These are phyloP conservation scores for Xylaria palmicola DNA, from an alignment of 495 filamentous ascomycete species.

Conservation along the genomic window DNA sequence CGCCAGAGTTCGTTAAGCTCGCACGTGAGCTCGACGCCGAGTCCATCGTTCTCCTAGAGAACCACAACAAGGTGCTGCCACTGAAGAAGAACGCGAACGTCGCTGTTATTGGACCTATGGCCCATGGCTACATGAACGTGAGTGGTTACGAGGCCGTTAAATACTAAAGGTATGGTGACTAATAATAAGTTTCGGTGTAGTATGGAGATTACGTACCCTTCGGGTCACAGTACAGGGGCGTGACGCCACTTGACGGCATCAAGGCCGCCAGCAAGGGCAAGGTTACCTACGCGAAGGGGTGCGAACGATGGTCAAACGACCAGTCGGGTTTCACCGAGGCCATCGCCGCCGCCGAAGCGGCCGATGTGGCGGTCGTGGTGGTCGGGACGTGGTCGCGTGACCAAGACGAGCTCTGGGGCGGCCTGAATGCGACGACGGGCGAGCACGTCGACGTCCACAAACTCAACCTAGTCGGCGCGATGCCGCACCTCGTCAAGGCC, in stretches of 20 bases:
- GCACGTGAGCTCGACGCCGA: conserved; percentile 63
- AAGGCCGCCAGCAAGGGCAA: conserved; percentile 54
- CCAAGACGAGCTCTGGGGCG: conserved; percentile 64
- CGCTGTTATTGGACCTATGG: conserved; percentile 75
- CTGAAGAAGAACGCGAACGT: conserved; percentile 59
- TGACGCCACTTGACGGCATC: conserved; percentile 67
- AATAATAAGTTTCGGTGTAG: conserved; percentile 29
- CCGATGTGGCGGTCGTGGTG: conserved; percentile 68
- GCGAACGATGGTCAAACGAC: conserved; percentile 70
- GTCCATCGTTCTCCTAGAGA: conserved; percentile 69
- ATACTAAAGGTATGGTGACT: not conserved
- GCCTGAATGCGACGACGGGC: conserved; percentile 68
- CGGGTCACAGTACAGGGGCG: conserved; percentile 56
- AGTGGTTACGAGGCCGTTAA: conserved; percentile 24
- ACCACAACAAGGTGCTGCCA: conserved; percentile 60
- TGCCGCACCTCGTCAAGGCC: conserved; percentile 61
- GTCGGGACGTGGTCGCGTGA: conserved; percentile 74
- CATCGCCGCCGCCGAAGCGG: conserved; percentile 58
- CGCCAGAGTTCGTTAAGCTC: conserved; percentile 51
- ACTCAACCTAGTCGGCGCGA: conserved; percentile 68
- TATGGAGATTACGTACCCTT: conserved; percentile 70
- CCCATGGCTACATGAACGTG: conserved; percentile 67
- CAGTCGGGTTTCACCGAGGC: conserved; percentile 62
- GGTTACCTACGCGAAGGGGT: conserved; percentile 66
- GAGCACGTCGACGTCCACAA: conserved; percentile 65